These are phyloP conservation scores for Tuber umbilicatum DNA, from an alignment of 495 filamentous ascomycete species.

Conservation along the genomic window DNA sequence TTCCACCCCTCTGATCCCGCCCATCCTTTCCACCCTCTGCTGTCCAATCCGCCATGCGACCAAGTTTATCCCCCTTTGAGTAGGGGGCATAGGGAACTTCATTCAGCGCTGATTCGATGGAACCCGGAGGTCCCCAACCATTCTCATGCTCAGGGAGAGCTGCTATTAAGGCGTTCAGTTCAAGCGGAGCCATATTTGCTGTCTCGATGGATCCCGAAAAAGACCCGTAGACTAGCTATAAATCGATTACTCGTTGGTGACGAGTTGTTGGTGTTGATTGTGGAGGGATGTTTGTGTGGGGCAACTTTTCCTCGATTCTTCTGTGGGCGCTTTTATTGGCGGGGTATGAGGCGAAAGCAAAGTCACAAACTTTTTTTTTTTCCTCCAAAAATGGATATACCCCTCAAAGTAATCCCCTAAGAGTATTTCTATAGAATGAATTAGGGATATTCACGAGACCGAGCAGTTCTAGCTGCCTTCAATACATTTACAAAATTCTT, in stretches of 20 bases:
- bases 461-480: background rate
- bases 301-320: conserved; percentile 3
- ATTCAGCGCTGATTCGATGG: conserved; percentile 72
- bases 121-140: conserved; percentile 81
- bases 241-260: background rate
- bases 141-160: conserved; percentile 53
- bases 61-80: conserved; percentile 96
- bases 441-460: conserved; percentile 16
- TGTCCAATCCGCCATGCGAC: conserved; percentile 99
- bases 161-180: conserved; percentile 47
- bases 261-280: background rate
- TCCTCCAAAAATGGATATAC: background rate
- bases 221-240: background rate
- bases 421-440: background rate
- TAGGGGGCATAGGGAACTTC: conserved; percentile 96
- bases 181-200: conserved; percentile 34
- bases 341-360: conserved; percentile 13
- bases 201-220: background rate
- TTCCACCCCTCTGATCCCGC: conserved; percentile 60
- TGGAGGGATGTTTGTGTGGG: conserved; percentile 8
- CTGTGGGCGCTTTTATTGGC: background rate
- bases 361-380: conserved; percentile 26
- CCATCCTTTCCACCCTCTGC: conserved; percentile 74
- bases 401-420: background rate
- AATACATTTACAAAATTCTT: background rate